Base-by-base conservation (phyloP, 805 yeast species). In the Hagleromyces aurorensis region DNA sequence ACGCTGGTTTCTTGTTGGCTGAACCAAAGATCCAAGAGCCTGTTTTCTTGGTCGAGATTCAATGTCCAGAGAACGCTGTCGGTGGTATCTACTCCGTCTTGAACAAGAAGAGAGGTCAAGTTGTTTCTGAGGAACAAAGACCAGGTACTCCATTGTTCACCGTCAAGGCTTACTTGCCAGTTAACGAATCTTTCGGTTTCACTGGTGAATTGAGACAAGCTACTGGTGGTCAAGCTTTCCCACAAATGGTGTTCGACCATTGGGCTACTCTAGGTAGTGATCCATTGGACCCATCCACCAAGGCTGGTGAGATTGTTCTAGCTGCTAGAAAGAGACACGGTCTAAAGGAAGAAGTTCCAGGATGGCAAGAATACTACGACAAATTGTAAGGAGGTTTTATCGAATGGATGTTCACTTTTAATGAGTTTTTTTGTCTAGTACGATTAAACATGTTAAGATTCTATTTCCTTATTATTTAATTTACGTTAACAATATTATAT, bases 211-310 rank as follows among this genome's bases (percentile, higher is more conserved):
- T 89, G 64, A 85, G 98, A 78, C 96, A 89, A 75, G 96, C 97
- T 64, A 89, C 98, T 62, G 96, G 96, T 83, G 98, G 98, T 70
- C 98, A 89, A 78, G 98, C 98, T 69, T 89, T 89, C 98, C 98
- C 98, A 72, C 97, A 89, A 75, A 77, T 91, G 94, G 93, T 91
- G 69, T 91, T 89, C 71, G 97, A 91, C 70, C 98, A 89, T 70
- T 89, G 97, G 97, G 72, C 85, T 50, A 68, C 84, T 57, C 72
- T 91, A 75, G 61, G 63, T 53, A 94, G 96, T 69, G 91, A 86
- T 69, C 94, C 94, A 64, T 70, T 81, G 52, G 97, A 89, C 70
- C 78, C 87, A 63, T 51, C 78, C 57, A 51, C 77, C 52, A 75
- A 74, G 70, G 74, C 81, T 54, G 81, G 81, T 67, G 62, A 57